Evolutionary conservation across 768 basidiomycete genomes (phyloP).

Genomic region (Paxillus ammoniavirescens): DNA sequence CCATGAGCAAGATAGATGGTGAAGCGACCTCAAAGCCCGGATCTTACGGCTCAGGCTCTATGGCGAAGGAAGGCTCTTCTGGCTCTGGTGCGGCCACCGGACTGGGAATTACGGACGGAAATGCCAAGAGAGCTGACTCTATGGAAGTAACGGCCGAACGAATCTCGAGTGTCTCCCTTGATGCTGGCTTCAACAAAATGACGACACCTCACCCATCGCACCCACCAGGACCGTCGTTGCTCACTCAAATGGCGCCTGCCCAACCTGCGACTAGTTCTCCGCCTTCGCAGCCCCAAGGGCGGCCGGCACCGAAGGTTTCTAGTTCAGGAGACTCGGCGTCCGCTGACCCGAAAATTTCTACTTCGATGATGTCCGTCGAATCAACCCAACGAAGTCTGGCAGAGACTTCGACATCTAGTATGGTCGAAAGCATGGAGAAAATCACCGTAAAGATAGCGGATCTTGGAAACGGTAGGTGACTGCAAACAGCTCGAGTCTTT

Average conservation of each 20-base stretch:
- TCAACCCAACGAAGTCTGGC: slow-evolving; percentile 27
- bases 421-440: slow-evolving; percentile 48
- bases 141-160: slow-evolving; percentile 48
- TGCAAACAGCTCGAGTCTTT: not conserved
- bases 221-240: slow-evolving; percentile 62
- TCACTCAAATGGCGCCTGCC: slow-evolving; percentile 66
- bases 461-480: slow-evolving; percentile 81
- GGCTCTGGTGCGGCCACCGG: slow-evolving; percentile 16
- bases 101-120: slow-evolving; percentile 10
- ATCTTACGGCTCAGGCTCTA: slow-evolving; percentile 26
- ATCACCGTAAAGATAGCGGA: slow-evolving; percentile 99
- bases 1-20: slow-evolving; percentile 86
- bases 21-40: slow-evolving; percentile 36
- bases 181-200: slow-evolving; percentile 40
- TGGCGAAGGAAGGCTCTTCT: slow-evolving; percentile 20
- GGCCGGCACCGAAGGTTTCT: slow-evolving; percentile 20
- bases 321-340: slow-evolving; percentile 16
- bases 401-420: slow-evolving; percentile 27
- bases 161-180: slow-evolving; percentile 48
- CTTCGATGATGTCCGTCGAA: slow-evolving; percentile 27
- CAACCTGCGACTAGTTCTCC: slow-evolving; percentile 18
- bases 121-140: slow-evolving; percentile 31
- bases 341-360: slow-evolving; percentile 24
- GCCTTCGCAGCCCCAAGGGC: slow-evolving; percentile 27
- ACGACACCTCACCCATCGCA: slow-evolving; percentile 34